phyloP scores from a whole-genome alignment of 2,329 filamentous ascomycete genomes.

The Arthrobotrys sinensis region DNA sequence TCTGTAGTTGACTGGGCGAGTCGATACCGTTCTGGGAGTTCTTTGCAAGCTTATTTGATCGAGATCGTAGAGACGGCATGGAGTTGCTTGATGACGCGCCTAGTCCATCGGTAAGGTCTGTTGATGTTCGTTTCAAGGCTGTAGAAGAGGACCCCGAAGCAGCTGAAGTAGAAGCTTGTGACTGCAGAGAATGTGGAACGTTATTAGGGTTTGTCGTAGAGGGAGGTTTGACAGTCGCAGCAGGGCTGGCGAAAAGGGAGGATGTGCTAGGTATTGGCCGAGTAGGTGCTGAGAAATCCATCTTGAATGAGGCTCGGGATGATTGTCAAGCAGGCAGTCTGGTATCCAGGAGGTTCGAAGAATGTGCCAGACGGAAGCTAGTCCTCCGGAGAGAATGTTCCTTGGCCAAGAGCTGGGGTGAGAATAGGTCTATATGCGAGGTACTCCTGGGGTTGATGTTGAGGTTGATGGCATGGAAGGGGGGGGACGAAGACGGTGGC shows the following conservation, averaged over 20 bases:
- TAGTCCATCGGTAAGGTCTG: slow-evolving; percentile 49
- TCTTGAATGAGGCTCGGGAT: slow-evolving; percentile 22
- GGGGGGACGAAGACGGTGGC: slow-evolving; percentile 1
- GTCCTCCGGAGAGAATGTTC: slow-evolving; percentile 10
- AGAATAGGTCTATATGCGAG: neutral
- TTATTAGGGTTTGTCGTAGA: slow-evolving; percentile 18
- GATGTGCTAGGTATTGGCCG: slow-evolving; percentile 53
- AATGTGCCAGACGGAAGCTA: slow-evolving; percentile 7
- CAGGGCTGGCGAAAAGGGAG: slow-evolving; percentile 40
- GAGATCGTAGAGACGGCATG: slow-evolving; percentile 53
- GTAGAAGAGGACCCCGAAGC: slow-evolving; percentile 35
- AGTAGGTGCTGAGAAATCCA: slow-evolving; percentile 60
- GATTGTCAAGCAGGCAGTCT: neutral
- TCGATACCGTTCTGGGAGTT: slow-evolving; percentile 51
- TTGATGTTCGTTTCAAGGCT: slow-evolving; percentile 56
- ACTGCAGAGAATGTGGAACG: slow-evolving; percentile 36
- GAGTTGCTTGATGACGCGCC: slow-evolving; percentile 51
- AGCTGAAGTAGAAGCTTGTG: slow-evolving; percentile 28
- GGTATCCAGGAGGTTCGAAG: slow-evolving; percentile 34
- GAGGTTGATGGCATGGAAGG: slow-evolving; percentile 34
- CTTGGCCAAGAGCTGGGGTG: neutral
- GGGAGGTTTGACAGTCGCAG: slow-evolving; percentile 50
- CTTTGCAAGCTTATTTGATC: slow-evolving; percentile 58
- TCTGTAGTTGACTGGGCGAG: slow-evolving; percentile 35
- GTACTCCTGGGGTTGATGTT: slow-evolving; percentile 5